Evolutionary conservation across 345 rosid species (phyloP).

Genomic region (Populus alba): DNA sequence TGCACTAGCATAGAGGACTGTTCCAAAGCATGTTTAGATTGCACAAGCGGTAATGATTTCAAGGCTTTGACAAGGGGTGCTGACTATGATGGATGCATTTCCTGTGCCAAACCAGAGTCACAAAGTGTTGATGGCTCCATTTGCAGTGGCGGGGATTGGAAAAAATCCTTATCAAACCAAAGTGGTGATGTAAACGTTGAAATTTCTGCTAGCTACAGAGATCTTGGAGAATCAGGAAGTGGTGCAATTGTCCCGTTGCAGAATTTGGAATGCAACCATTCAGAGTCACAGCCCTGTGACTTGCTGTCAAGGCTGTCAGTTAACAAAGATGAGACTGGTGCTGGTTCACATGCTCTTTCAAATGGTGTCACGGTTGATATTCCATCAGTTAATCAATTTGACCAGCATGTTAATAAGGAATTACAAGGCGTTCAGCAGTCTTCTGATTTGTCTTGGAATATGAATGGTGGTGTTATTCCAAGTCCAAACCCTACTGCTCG

Average conservation of each 20-base stretch:
- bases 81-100: constrained; percentile 19
- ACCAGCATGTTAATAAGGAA: constrained; percentile 31
- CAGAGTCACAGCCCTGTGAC: constrained; percentile 28
- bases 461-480: constrained; percentile 53
- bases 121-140: constrained; percentile 16
- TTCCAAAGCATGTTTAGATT: constrained; percentile 28
- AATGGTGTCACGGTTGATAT: constrained; percentile 56
- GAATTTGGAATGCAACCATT: constrained; percentile 27
- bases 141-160: constrained; percentile 11
- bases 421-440: constrained; percentile 36
- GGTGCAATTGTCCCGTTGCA: constrained; percentile 22
- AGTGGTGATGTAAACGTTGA: constrained; percentile 16
- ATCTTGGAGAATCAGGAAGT: constrained; percentile 31
- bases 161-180: constrained; percentile 13
- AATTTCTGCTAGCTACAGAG: constrained; percentile 30
- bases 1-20: constrained; percentile 28
- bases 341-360: constrained; percentile 28
- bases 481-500: constrained; percentile 88
- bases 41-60: constrained; percentile 15
- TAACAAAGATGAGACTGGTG: constrained; percentile 32
- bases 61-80: constrained; percentile 18
- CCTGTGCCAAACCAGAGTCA: constrained; percentile 19
- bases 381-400: constrained; percentile 46
- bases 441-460: constrained; percentile 51
- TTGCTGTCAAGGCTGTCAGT: constrained; percentile 19